Percentiles rank a stretch among this genome's conserved stretches.
phyloP scores from a whole-genome alignment of 768 basidiomycete genomes.

The Hydnomerulius pinastri region DNA sequence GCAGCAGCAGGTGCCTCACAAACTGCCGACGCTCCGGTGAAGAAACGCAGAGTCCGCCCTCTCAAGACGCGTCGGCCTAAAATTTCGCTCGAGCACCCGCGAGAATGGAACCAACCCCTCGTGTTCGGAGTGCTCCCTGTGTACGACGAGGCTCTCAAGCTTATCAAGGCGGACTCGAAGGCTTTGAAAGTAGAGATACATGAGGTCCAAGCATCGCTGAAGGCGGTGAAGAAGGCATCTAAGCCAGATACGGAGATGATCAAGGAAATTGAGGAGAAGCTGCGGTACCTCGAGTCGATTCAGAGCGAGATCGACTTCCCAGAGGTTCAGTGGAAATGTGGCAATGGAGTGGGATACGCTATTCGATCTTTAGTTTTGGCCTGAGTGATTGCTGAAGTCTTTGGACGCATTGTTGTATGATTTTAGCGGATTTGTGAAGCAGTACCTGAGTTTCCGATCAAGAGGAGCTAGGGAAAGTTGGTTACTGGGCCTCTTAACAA shows the following conservation, averaged over 20 bases:
- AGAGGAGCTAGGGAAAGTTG: too few species aligned
- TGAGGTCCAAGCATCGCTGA: conserved; percentile 17
- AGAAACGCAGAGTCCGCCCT: conserved; percentile 1
- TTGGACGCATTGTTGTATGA: too few species aligned
- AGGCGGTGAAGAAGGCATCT: conserved; percentile 20
- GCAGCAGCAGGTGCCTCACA: too few species aligned
- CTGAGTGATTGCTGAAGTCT: too few species aligned
- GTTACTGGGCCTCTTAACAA: too few species aligned
- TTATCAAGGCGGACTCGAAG: conserved; percentile 60
- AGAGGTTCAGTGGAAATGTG: conserved; percentile 68
- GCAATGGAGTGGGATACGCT: conserved; percentile 68
- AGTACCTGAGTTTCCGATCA: too few species aligned
- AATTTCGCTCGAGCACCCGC: too few species aligned
- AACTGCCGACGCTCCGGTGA: too few species aligned
- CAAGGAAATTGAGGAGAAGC: too few species aligned
- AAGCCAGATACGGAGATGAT: conserved; percentile 36
- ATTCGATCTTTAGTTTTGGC: too few species aligned
- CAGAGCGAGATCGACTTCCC: conserved; percentile 82
- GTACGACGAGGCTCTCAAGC: conserved; percentile 78
- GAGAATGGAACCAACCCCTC: conserved; percentile 62
- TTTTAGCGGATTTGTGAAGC: too few species aligned
- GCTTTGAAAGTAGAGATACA: conserved; percentile 36
- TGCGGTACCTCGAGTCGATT: too few species aligned
- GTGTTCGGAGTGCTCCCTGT: conserved; percentile 61
- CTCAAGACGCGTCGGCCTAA: conserved; percentile 39